These are phyloP conservation scores for Acacia confusa DNA, from an alignment of 306 rosid genomes.

Conservation along the genomic window DNA sequence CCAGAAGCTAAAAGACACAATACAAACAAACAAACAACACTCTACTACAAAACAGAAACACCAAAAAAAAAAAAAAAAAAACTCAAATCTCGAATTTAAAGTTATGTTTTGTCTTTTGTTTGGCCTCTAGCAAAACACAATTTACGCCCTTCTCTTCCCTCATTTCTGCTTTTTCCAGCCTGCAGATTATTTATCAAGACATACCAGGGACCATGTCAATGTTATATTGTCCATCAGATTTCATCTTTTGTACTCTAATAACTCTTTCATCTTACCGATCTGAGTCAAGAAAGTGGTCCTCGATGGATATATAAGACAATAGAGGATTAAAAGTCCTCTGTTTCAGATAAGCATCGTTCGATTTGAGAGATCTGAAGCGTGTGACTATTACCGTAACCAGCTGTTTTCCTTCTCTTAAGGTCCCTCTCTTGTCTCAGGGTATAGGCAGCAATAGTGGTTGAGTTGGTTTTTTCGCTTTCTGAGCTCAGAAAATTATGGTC, in stretches of 20 bases:
- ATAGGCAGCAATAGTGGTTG: conserved; percentile 13
- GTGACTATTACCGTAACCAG: conserved; percentile 35
- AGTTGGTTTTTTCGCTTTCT: conserved; percentile 55
- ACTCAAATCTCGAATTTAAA: conserved; percentile 47
- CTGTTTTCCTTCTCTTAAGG: conserved; percentile 54
- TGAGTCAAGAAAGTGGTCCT: conserved; percentile 35
- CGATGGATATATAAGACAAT: background rate
- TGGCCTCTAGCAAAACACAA: conserved; percentile 39
- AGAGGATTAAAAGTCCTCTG: conserved; percentile 22
- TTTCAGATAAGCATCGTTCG: conserved; percentile 30
- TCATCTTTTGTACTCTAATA: background rate
- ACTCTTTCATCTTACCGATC: background rate
- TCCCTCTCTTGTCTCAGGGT: conserved; percentile 47
- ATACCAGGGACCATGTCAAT: conserved; percentile 29
- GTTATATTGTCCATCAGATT: conserved; percentile 27
- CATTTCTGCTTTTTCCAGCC: conserved; percentile 8
- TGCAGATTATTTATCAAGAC: conserved; percentile 9
- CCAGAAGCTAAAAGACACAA: conserved; percentile 39
- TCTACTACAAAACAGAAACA: conserved; percentile 31
- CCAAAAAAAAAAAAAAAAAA: background rate
- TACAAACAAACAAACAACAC: conserved; percentile 15
- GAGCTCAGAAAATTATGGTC: conserved; percentile 70
- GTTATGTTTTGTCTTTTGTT: conserved; percentile 60
- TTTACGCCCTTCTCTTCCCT: conserved; percentile 14
- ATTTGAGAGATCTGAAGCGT: conserved; percentile 50